These are phyloP conservation scores for Xylariaceae sp. DNA, from an alignment of 2,329 filamentous ascomycete species.

Conservation along the genomic window DNA sequence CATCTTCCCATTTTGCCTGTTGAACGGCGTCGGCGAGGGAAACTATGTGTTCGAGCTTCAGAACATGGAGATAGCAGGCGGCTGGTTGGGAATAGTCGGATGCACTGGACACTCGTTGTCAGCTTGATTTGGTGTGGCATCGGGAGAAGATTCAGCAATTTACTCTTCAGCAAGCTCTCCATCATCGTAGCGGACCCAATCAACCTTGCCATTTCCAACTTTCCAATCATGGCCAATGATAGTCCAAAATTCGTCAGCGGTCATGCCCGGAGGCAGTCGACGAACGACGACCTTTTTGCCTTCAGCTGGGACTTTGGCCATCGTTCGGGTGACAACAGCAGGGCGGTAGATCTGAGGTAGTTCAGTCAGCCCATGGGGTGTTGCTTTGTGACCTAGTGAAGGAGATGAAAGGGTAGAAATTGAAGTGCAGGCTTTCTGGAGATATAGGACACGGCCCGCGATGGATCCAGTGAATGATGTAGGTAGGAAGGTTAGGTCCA, in stretches of 20 bases:
- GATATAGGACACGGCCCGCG: too few species aligned
- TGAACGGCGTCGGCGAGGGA: constrained; percentile 68
- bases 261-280: constrained; percentile 81
- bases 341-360: too few species aligned
- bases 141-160: constrained; percentile 42
- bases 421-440: too few species aligned
- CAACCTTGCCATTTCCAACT: constrained; percentile 72
- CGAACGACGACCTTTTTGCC: constrained; percentile 83
- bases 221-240: constrained; percentile 79
- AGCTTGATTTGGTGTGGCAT: constrained; percentile 8
- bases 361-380: too few species aligned
- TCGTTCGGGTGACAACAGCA: too few species aligned
- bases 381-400: too few species aligned
- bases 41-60: constrained; percentile 64
- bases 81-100: constrained; percentile 80
- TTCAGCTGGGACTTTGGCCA: constrained; percentile 48
- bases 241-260: constrained; percentile 68
- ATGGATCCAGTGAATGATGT: too few species aligned
- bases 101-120: constrained; percentile 46
- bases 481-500: too few species aligned
- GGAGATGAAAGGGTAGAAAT: too few species aligned
- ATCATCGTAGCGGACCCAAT: constrained; percentile 67
- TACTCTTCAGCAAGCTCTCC: constrained; percentile 82
- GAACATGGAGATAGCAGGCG: constrained; percentile 77
- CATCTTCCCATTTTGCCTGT: constrained; percentile 70